A percentile compares a stretch with the other conserved stretches of the same genome.
Conservation (phyloP, 2,329 filamentous ascomycete genomes). For the Beauveria brongniartii region DNA sequence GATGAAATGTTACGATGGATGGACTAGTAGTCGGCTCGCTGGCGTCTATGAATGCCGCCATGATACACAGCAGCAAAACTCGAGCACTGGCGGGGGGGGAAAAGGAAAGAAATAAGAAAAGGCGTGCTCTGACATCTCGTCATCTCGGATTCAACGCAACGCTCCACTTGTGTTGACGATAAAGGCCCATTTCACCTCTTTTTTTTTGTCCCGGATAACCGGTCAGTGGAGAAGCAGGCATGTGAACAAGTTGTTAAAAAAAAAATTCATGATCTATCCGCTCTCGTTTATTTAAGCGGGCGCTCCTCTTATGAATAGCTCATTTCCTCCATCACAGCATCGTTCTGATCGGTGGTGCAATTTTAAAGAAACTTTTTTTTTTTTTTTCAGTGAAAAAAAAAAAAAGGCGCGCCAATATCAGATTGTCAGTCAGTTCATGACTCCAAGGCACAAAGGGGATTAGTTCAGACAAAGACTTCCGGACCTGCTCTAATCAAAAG, state of each 20-base stretch:
- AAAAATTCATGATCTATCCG: background rate
- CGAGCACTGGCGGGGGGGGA: background rate
- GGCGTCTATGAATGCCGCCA: background rate
- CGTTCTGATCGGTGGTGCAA: too few relatives aligned
- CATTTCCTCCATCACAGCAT: too few relatives aligned
- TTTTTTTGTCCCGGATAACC: background rate
- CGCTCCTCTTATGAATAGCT: too few relatives aligned
- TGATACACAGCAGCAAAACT: background rate
- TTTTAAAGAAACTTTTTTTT: too few relatives aligned
- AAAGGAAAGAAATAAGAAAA: too few relatives aligned
- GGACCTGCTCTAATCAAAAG: too few relatives aligned
- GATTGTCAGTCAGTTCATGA: too few relatives aligned
- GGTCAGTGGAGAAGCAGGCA: background rate
- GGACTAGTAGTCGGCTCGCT: background rate
- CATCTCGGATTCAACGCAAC: conserved; percentile 2
- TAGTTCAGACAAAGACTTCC: too few relatives aligned
- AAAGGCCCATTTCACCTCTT: background rate
- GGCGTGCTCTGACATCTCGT: background rate
- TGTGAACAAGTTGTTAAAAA: background rate
- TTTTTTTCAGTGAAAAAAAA: too few relatives aligned
- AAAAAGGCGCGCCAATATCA: too few relatives aligned
- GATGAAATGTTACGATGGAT: background rate
- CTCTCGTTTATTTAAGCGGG: background rate
- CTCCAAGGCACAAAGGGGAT: too few relatives aligned
- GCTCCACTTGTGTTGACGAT: conserved; percentile 6